These are phyloP conservation scores for Fusarium brevicatenulatum DNA, from an alignment of 2,329 filamentous ascomycete genomes.

Conservation along the genomic window DNA sequence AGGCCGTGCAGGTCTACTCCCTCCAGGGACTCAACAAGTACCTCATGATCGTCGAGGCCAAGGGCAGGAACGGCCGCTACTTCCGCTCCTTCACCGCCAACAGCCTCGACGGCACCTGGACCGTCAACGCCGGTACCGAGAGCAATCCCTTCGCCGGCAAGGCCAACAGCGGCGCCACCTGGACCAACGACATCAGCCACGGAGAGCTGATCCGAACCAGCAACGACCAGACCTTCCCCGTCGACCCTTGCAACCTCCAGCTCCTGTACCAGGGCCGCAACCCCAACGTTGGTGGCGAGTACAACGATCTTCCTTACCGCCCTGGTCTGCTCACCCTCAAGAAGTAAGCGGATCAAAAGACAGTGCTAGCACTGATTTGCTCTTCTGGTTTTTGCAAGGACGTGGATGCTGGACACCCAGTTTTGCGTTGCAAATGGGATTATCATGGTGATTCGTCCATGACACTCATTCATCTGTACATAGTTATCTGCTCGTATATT, in stretches of 20 bases:
- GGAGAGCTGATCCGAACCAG: conserved; percentile 68
- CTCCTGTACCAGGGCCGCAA: conserved; percentile 69
- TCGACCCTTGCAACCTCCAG: conserved; percentile 73
- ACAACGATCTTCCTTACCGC: conserved; percentile 45
- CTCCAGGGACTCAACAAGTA: conserved; percentile 65
- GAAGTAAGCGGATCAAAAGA: not conserved
- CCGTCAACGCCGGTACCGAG: conserved; percentile 65
- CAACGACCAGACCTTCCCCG: conserved; percentile 69
- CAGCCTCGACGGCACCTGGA: conserved; percentile 67
- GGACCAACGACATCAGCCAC: conserved; percentile 75
- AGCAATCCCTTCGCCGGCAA: conserved; percentile 72
- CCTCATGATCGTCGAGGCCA: conserved; percentile 75
- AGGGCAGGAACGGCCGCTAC: conserved; percentile 59
- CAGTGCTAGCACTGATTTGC: not conserved
- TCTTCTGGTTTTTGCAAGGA: not conserved
- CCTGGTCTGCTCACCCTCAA: conserved; percentile 14
- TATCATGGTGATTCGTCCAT: conserved; percentile 1
- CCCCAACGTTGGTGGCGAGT: conserved; percentile 55
- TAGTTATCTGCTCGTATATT: conserved; percentile 22
- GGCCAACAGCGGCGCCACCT: conserved; percentile 69
- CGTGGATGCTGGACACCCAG: conserved; percentile 1
- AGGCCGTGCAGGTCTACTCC: conserved; percentile 74
- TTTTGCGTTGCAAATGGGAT: conserved; percentile 4
- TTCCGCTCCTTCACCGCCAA: conserved; percentile 63
- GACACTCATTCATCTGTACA: conserved; percentile 13